Evolutionary conservation across 805 yeast genomes (phyloP).

Genomic region (Yarrowia bubula): DNA sequence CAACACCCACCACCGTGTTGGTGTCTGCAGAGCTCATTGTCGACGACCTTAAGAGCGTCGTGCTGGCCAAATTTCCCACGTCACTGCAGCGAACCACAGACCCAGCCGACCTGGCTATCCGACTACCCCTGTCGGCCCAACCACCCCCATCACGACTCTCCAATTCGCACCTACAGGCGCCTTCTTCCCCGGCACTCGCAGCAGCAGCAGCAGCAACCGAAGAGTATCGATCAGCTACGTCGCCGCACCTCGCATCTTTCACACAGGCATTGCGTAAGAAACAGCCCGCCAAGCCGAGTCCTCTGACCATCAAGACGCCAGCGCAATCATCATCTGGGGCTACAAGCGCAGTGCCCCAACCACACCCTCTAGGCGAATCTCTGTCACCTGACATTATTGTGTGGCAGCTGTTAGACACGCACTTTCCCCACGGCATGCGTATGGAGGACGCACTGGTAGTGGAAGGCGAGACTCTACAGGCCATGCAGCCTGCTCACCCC

Average conservation of each 20-base stretch:
- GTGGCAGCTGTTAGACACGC: slow-evolving; percentile 55
- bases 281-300: slow-evolving; percentile 16
- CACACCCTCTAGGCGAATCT: slow-evolving; percentile 17
- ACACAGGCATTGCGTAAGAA: slow-evolving; percentile 11
- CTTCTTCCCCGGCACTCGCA: slow-evolving; percentile 1
- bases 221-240: background rate
- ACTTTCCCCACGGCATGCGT: slow-evolving; percentile 66
- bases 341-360: background rate
- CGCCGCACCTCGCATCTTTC: slow-evolving; percentile 9
- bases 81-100: slow-evolving; percentile 60
- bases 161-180: background rate
- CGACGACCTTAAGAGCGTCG: slow-evolving; percentile 74
- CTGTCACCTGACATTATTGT: slow-evolving; percentile 64
- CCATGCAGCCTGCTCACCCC: background rate
- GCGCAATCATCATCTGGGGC: background rate
- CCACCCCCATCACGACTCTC: slow-evolving; percentile 3
- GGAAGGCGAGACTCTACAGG: slow-evolving; percentile 43
- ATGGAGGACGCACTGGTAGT: slow-evolving; percentile 64
- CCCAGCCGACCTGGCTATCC: slow-evolving; percentile 57
- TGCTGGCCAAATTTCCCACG: slow-evolving; percentile 65
- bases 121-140: slow-evolving; percentile 22
- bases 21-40: slow-evolving; percentile 64
- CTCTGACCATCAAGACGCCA: slow-evolving; percentile 20
- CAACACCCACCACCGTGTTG: slow-evolving; percentile 63
- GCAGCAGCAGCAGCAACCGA: slow-evolving; percentile 18